Base-by-base conservation (phyloP, 2,329 filamentous ascomycete genomes). In the Cercospora nicotianae region DNA sequence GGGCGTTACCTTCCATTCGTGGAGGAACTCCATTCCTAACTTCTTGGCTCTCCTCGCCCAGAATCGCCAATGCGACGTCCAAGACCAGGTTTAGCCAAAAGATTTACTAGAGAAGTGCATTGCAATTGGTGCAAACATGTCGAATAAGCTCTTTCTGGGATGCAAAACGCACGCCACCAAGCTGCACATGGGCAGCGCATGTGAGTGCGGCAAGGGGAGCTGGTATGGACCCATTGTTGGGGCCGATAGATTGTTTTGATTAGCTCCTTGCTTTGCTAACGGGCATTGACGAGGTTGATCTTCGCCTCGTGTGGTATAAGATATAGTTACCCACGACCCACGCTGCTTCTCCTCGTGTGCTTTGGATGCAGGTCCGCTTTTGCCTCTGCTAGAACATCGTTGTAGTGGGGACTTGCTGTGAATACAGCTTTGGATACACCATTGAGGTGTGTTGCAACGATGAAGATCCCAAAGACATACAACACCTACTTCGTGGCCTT, bases 401-500 rank as follows among this genome's bases (percentile, higher is more conserved):
- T n/a, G n/a, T n/a, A n/a, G n/a, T n/a, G n/a, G n/a, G n/a, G n/a
- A n/a, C n/a, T 48, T 48, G 42, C 20, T 8, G 48, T 28, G 48
- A 28, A 23, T 53, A 2, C 48, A 16, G 23, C 5, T 13, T 28
- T 53, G 23, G 12, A 9, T 16, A 16, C 23, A 13, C 13, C 45
- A 51, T 23, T 26, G 45, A 12, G 53, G 20, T 30, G 26, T 10
- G 7, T 28, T 30, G 31, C 30, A 20, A 59, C 7, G 28, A 59
- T 59, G 55, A 63, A 48, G 55, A 59, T 85, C 28, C 84, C 84
- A 28, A 84, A 85, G 75, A 82, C 83, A 66, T 85, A 85, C 77
- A 87, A 86, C 78, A 80, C 82, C 67, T 84, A 85, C 74, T 84
- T 86, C 69, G 78, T 86, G 65, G 84, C 84, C 20, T 76, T 82